A percentile compares a stretch with the other conserved stretches of the same genome.
Conservation (phyloP, 768 basidiomycete species). For the Podaxis sp. region DNA sequence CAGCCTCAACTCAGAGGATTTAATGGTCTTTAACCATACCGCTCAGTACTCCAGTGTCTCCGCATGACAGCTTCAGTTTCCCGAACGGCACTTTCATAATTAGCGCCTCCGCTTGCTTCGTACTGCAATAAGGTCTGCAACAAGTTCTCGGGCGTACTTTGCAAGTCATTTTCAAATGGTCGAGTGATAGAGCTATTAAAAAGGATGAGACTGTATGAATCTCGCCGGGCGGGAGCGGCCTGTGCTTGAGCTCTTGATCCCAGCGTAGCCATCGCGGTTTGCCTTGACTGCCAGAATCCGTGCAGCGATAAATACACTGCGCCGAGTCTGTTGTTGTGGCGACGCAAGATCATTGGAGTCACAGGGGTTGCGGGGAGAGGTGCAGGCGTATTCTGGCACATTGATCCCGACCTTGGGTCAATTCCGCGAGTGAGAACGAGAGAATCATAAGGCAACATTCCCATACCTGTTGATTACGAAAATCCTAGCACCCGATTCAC, state of each 20-base stretch:
- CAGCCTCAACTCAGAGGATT: background rate
- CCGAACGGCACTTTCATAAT: slow-evolving; percentile 41
- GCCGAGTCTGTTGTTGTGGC: slow-evolving; percentile 50
- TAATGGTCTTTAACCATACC: slow-evolving; percentile 27
- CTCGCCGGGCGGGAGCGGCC: slow-evolving; percentile 33
- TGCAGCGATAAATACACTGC: slow-evolving; percentile 58
- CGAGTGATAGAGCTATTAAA: slow-evolving; percentile 31
- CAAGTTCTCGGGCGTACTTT: slow-evolving; percentile 43
- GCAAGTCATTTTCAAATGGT: slow-evolving; percentile 45
- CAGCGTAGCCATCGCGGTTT: slow-evolving; percentile 31
- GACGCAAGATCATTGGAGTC: slow-evolving; percentile 15
- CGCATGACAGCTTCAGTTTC: slow-evolving; percentile 39
- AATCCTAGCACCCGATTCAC: slow-evolving; percentile 12
- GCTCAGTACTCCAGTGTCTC: slow-evolving; percentile 48
- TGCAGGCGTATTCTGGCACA: slow-evolving; percentile 38
- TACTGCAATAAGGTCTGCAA: slow-evolving; percentile 36
- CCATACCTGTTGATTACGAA: slow-evolving; percentile 53
- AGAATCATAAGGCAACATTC: background rate
- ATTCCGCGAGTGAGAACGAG: slow-evolving; percentile 1
- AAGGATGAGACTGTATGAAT: slow-evolving; percentile 56
- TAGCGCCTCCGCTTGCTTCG: slow-evolving; percentile 35
- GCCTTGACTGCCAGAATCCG: slow-evolving; percentile 56
- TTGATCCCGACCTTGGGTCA: slow-evolving; percentile 48
- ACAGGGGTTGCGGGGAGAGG: slow-evolving; percentile 44
- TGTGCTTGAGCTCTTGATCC: background rate